These are phyloP conservation scores for Microsporum audouinii DNA, from an alignment of 2,329 filamentous ascomycete species.

Conservation along the genomic window DNA sequence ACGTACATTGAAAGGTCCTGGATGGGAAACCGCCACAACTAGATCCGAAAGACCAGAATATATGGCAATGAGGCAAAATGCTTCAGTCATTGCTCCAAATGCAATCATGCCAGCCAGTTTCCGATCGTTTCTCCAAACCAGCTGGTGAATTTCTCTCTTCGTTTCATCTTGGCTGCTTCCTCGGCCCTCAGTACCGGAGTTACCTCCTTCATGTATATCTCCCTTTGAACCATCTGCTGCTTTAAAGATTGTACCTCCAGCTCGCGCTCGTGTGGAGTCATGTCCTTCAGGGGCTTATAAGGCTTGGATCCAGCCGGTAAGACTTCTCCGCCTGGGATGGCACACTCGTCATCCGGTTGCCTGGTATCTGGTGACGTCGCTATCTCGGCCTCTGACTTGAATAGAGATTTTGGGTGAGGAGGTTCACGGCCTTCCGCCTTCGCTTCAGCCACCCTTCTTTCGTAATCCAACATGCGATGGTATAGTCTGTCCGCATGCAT, in stretches of 20 bases:
- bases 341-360: conserved; percentile 16
- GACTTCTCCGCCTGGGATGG: conserved; percentile 28
- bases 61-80: no score
- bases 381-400: conserved; percentile 27
- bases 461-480: conserved; percentile 74
- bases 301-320: conserved; percentile 28
- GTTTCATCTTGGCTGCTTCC: conserved; percentile 26
- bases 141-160: conserved; percentile 29
- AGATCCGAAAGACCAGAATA: no score
- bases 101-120: conserved; percentile 28
- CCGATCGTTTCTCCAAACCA: conserved; percentile 37
- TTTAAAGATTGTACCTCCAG: conserved; percentile 32
- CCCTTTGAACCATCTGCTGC: conserved; percentile 28
- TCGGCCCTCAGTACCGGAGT: conserved; percentile 28
- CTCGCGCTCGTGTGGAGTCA: conserved; percentile 38
- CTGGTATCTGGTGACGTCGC: conserved; percentile 5
- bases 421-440: conserved; percentile 32
- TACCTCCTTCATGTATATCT: conserved; percentile 28
- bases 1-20: no score
- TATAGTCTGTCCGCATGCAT: conserved; percentile 91
- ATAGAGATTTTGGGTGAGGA: conserved; percentile 35
- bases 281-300: conserved; percentile 29
- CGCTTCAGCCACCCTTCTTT: conserved; percentile 57
- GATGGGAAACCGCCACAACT: no score
- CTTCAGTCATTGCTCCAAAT: no score